A percentile compares a stretch with the other conserved stretches of the same genome.
These are phyloP conservation scores for Trichoderma sp. DNA, from an alignment of 2,329 filamentous ascomycete species.

Conservation along the genomic window DNA sequence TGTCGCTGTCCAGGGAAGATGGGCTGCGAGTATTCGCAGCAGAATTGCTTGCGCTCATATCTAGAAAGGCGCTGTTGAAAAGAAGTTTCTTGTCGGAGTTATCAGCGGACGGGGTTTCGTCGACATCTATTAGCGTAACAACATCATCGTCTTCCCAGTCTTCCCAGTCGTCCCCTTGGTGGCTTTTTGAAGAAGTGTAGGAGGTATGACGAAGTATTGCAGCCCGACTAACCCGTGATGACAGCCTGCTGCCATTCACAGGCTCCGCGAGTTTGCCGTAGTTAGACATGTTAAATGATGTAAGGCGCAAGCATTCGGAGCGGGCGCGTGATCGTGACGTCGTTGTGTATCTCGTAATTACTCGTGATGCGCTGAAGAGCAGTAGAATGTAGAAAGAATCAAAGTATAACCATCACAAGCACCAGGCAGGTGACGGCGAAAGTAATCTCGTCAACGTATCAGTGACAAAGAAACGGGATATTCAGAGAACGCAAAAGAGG, in stretches of 20 bases:
- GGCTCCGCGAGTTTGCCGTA: constrained; percentile 18
- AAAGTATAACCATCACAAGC: constrained; percentile 12
- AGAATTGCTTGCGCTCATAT: background rate
- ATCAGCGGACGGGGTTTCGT: constrained; percentile 31
- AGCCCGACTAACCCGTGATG: constrained; percentile 13
- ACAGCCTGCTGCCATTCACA: background rate
- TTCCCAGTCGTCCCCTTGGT: constrained; percentile 47
- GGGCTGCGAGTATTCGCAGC: constrained; percentile 4
- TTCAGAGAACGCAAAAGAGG: background rate
- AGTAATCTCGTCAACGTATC: background rate
- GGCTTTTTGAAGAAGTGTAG: constrained; percentile 19
- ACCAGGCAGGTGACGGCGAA: constrained; percentile 12
- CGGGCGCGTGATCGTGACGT: constrained; percentile 1
- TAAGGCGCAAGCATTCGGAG: background rate
- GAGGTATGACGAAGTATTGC: constrained; percentile 22
- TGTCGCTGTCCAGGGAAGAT: constrained; percentile 23
- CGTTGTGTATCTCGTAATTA: background rate
- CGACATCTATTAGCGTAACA: constrained; percentile 39
- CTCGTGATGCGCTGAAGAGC: background rate
- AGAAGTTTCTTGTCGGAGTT: background rate
- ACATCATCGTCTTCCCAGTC: constrained; percentile 52
- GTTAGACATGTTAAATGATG: constrained; percentile 21
- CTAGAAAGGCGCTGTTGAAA: background rate
- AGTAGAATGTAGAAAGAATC: background rate
- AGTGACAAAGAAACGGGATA: background rate